phyloP scores from a whole-genome alignment of 202 grass and related monocot genomes.

The Bolboschoenoplectus hybrid region DNA sequence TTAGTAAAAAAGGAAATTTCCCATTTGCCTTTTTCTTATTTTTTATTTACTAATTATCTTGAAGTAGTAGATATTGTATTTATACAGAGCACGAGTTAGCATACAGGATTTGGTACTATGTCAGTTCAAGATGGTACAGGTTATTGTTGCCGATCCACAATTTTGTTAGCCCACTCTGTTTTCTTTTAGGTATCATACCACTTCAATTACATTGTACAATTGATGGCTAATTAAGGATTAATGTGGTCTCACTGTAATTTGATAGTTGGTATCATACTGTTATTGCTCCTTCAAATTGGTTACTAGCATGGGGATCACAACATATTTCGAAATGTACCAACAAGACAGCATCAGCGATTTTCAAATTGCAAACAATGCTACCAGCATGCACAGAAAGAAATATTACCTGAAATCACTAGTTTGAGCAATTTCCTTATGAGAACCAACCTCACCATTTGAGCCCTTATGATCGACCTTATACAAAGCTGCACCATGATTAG shows the following conservation, averaged over 20 bases:
- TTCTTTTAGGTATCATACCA: neutral
- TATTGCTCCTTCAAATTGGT: neutral
- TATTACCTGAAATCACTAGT: conserved; percentile 80
- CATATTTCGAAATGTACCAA: neutral
- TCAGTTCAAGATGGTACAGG: neutral
- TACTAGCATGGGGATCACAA: neutral
- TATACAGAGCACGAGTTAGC: neutral
- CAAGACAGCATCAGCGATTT: neutral
- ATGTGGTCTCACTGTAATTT: neutral
- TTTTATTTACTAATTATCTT: neutral
- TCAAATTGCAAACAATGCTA: conserved; percentile 14
- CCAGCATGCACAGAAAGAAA: neutral
- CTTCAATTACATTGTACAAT: neutral
- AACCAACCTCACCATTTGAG: conserved; percentile 15
- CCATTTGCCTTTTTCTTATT: neutral
- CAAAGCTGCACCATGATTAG: conserved; percentile 56
- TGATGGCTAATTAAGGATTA: neutral
- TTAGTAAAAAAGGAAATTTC: neutral
- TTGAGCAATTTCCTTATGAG: conserved; percentile 51
- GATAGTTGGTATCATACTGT: neutral
- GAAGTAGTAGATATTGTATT: neutral
- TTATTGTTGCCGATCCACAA: neutral
- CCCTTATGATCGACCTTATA: conserved; percentile 51
- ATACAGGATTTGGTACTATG: neutral
- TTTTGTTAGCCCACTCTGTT: neutral